Conservation (phyloP, 257 asterid species). For the Fraxinus cuspidata region DNA sequence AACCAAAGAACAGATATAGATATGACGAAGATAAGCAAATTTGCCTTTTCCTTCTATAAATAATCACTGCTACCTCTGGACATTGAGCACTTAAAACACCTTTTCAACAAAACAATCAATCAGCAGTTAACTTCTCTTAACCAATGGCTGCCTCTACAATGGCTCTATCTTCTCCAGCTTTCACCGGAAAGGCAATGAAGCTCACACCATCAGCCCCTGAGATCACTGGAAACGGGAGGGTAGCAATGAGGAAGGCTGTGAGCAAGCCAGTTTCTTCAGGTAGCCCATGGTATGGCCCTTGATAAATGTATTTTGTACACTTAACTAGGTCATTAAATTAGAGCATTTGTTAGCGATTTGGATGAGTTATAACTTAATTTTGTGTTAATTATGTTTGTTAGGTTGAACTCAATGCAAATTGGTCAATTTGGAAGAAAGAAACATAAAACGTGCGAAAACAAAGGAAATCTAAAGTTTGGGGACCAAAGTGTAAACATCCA, state of each 20-base stretch:
- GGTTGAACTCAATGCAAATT: too few species aligned
- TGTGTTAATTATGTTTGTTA: too few species aligned
- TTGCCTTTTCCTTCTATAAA: constrained; percentile 9
- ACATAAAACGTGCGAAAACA: too few species aligned
- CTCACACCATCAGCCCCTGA: constrained; percentile 38
- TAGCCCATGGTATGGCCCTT: constrained; percentile 45
- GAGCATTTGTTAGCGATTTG: too few species aligned
- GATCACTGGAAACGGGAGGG: constrained; percentile 30
- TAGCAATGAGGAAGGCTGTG: constrained; percentile 43
- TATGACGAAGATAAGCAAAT: constrained; percentile 28
- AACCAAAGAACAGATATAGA: constrained; percentile 19
- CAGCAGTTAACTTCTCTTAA: background rate
- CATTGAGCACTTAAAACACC: background rate
- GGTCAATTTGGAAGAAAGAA: too few species aligned
- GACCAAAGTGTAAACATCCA: too few species aligned
- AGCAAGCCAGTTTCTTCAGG: constrained; percentile 38
- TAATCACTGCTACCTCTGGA: background rate
- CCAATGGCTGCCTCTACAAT: constrained; percentile 44
- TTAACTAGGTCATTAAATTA: too few species aligned
- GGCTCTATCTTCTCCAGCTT: constrained; percentile 61
- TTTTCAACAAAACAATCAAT: background rate
- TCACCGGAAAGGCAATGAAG: constrained; percentile 48
- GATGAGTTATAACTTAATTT: too few species aligned
- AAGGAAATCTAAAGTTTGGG: too few species aligned
- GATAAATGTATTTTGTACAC: too few species aligned